A percentile compares a stretch with the other conserved stretches of the same genome.
Conservation (phyloP, 164 flowering plant genomes). For the Saururus chinensis region DNA sequence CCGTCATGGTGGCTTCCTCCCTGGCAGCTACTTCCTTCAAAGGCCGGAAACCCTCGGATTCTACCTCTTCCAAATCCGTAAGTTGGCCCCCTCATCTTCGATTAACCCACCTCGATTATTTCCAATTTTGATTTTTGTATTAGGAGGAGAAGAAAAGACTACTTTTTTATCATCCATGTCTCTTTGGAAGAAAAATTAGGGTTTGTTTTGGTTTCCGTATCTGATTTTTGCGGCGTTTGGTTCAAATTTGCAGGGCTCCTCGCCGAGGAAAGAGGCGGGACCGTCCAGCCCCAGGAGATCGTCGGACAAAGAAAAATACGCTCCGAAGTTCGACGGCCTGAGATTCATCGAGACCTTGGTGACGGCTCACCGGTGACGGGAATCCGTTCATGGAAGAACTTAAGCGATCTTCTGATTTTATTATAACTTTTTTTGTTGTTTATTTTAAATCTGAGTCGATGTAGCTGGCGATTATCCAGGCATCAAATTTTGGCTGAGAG, state of each 20-base stretch:
- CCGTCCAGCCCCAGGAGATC: background rate
- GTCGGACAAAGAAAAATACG: constrained; percentile 29
- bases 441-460: no score
- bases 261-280: background rate
- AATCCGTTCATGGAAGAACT: no score
- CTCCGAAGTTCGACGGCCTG: constrained; percentile 57
- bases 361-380: constrained; percentile 55
- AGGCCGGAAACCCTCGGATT: constrained; percentile 8
- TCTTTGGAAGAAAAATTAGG: no score
- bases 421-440: no score
- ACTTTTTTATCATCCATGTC: no score
- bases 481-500: no score
- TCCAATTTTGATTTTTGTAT: background rate
- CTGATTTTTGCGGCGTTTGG: background rate
- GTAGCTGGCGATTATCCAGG: no score
- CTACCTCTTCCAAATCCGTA: constrained; percentile 9
- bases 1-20: constrained; percentile 42
- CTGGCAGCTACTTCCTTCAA: constrained; percentile 27
- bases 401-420: no score
- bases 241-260: background rate
- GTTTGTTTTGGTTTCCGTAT: no score
- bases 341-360: constrained; percentile 62
- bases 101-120: background rate
- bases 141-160: no score
- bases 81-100: no score